Conservation (phyloP, 1,139 yeast genomes). For the Torulaspora globosa region DNA sequence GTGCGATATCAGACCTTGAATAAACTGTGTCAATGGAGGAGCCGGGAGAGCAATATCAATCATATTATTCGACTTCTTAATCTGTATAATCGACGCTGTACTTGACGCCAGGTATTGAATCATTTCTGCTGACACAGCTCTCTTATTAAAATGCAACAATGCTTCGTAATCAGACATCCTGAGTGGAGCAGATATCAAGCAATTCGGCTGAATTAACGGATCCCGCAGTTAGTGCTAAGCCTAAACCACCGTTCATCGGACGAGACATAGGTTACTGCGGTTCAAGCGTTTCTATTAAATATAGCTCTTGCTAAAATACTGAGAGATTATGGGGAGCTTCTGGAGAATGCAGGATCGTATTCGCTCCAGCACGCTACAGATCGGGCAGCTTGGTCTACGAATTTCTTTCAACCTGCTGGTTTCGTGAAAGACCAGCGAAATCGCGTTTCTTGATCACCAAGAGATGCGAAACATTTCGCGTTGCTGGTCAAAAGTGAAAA, state of each 20-base stretch:
- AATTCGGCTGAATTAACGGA: neutral
- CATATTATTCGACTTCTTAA: constrained; percentile 35
- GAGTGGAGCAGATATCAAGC: neutral
- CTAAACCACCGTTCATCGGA: no score
- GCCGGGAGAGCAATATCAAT: constrained; percentile 14
- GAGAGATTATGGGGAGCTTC: constrained; percentile 6
- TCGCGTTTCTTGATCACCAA: constrained; percentile 9
- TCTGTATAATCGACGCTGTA: constrained; percentile 72
- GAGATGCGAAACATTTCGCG: constrained; percentile 13
- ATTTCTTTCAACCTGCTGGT: constrained; percentile 6
- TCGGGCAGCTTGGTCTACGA: constrained; percentile 4
- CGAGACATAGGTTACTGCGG: neutral
- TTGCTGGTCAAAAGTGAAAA: constrained; percentile 10
- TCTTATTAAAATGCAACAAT: constrained; percentile 66
- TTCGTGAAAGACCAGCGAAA: constrained; percentile 11
- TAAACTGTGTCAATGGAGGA: constrained; percentile 58
- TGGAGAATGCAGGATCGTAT: neutral
- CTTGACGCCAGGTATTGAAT: constrained; percentile 74
- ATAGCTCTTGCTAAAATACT: neutral
- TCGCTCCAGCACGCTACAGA: constrained; percentile 1
- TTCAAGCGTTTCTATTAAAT: neutral
- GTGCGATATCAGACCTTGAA: constrained; percentile 64
- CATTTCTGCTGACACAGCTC: constrained; percentile 77
- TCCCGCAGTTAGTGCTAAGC: neutral
- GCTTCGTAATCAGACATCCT: constrained; percentile 58